Conservation (phyloP, 1,139 yeast genomes). For the Protomyces lactucae-debilis region DNA sequence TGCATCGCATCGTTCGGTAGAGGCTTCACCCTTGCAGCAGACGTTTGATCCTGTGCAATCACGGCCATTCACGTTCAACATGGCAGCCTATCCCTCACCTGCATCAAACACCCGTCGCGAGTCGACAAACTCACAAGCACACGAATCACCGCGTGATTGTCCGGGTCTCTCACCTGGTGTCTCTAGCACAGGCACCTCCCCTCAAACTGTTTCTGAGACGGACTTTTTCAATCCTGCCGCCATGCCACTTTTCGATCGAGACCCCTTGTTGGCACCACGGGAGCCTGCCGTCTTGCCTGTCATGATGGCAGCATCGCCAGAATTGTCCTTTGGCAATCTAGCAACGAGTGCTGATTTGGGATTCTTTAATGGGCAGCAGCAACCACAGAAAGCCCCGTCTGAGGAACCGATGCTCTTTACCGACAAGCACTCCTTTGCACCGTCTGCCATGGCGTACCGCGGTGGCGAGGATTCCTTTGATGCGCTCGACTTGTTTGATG, state of each 20-base stretch:
- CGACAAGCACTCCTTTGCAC: background rate
- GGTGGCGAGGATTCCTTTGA: background rate
- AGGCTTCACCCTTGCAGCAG: background rate
- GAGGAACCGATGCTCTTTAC: background rate
- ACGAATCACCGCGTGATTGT: background rate
- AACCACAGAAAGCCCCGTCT: background rate
- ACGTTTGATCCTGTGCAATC: background rate
- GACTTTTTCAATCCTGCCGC: slow-evolving; percentile 18
- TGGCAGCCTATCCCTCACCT: background rate
- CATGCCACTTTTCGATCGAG: slow-evolving; percentile 6
- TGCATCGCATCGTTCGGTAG: background rate
- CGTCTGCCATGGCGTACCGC: background rate
- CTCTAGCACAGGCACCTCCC: slow-evolving; percentile 18
- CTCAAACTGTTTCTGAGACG: slow-evolving; percentile 6
- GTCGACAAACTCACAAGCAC: background rate
- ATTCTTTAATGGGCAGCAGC: background rate
- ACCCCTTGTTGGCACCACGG: background rate
- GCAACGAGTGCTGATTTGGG: background rate
- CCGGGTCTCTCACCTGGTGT: slow-evolving; percentile 1
- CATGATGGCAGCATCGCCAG: background rate
- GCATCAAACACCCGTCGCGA: background rate
- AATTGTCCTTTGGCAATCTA: background rate
- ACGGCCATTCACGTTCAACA: background rate
- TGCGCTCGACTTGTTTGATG: background rate
- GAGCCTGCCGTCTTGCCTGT: background rate